Evolutionary conservation across 1,284 basidiomycete genomes (phyloP).

Genomic region (Ganoderma lingzhi): DNA sequence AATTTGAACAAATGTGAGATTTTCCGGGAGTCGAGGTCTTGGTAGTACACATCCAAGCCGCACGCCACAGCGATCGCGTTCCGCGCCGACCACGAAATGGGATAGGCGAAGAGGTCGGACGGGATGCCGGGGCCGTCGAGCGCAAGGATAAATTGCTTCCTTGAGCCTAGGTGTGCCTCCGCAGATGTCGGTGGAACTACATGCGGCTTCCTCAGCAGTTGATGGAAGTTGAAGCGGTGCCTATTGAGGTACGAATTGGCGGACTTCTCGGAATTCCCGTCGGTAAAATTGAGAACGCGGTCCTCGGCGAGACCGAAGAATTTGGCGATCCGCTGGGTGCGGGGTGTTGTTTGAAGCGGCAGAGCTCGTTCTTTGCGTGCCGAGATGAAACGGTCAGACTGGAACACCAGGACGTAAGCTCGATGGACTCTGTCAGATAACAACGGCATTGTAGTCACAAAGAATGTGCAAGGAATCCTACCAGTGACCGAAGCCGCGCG

Average conservation of each 20-base stretch:
- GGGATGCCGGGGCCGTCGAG: slow-evolving; percentile 59
- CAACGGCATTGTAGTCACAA: neutral
- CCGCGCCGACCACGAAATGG: slow-evolving; percentile 54
- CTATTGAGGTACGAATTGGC: slow-evolving; percentile 43
- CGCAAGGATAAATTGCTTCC: slow-evolving; percentile 56
- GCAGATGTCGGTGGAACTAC: slow-evolving; percentile 49
- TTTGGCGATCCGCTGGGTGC: slow-evolving; percentile 56
- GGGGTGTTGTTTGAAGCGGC: slow-evolving; percentile 55
- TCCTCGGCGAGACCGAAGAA: slow-evolving; percentile 56
- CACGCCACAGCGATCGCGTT: slow-evolving; percentile 59
- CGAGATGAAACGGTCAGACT: slow-evolving; percentile 59
- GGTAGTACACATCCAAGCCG: slow-evolving; percentile 55
- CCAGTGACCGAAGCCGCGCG: neutral
- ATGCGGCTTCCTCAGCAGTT: slow-evolving; percentile 47
- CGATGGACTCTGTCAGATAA: neutral
- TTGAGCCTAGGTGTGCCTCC: slow-evolving; percentile 50
- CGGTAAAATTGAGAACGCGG: slow-evolving; percentile 50
- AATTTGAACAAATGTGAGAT: slow-evolving; percentile 53
- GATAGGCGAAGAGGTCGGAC: slow-evolving; percentile 53
- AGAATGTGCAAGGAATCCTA: neutral
- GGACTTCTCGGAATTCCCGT: slow-evolving; percentile 38
- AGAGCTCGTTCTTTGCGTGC: slow-evolving; percentile 46
- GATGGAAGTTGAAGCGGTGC: slow-evolving; percentile 48
- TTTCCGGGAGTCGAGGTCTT: slow-evolving; percentile 53
- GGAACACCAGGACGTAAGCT: neutral